Evolutionary conservation across 116 monocot species (phyloP).

Genomic region (Dioscorea cayenensis): DNA sequence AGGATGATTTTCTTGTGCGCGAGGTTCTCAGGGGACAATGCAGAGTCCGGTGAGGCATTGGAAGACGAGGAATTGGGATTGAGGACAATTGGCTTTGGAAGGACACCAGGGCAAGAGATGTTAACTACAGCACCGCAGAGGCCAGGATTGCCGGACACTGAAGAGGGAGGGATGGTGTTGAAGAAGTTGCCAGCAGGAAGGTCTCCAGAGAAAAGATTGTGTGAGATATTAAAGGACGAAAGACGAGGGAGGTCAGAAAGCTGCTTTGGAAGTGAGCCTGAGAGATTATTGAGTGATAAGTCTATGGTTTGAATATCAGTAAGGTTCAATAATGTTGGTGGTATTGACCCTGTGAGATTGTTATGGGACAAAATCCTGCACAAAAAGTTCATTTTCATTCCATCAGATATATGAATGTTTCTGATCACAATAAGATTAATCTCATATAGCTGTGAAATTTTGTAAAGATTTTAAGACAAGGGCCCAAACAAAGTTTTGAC

Average conservation of each 20-base stretch:
- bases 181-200: constrained; percentile 61
- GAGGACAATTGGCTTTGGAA: constrained; percentile 82
- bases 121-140: constrained; percentile 62
- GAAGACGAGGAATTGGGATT: constrained; percentile 69
- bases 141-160: constrained; percentile 47
- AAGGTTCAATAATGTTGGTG: constrained; percentile 46
- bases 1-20: constrained; percentile 70
- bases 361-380: constrained; percentile 59
- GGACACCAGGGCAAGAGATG: constrained; percentile 39
- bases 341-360: constrained; percentile 59
- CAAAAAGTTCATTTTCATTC: not conserved
- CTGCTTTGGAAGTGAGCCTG: constrained; percentile 50
- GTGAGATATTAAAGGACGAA: constrained; percentile 56
- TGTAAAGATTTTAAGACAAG: not conserved
- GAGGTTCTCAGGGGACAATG: constrained; percentile 16
- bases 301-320: constrained; percentile 49
- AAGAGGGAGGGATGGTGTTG: constrained; percentile 53
- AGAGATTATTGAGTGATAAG: constrained; percentile 51
- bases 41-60: constrained; percentile 7
- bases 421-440: not conserved
- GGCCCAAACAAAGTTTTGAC: not conserved
- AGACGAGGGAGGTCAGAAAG: constrained; percentile 58
- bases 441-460: not conserved
- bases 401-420: too few species aligned
- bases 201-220: constrained; percentile 42